Conservation (phyloP, 106 monocot species). For the Acanthochlamys bracteata region DNA sequence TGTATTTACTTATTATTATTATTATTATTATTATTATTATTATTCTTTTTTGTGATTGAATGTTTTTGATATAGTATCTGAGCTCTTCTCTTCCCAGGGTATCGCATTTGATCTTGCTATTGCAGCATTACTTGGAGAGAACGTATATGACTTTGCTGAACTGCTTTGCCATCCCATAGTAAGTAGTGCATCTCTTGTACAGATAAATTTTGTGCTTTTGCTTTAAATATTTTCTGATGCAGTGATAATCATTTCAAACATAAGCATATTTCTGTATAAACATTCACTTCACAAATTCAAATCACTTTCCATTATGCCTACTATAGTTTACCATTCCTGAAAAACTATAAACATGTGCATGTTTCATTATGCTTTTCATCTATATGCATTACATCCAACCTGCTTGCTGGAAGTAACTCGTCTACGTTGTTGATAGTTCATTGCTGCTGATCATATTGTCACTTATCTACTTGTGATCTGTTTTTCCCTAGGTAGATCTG, state of each 20-base stretch:
- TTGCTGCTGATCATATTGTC: too few relatives aligned
- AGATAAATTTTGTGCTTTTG: not conserved
- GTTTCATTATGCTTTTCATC: too few relatives aligned
- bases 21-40: too few relatives aligned
- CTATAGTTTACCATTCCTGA: not conserved
- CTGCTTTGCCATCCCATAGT: constrained; percentile 89
- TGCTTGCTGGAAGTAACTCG: too few relatives aligned
- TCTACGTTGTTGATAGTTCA: too few relatives aligned
- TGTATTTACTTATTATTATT: too few relatives aligned
- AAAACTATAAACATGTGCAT: too few relatives aligned
- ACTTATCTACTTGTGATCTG: too few relatives aligned
- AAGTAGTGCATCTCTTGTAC: constrained; percentile 9
- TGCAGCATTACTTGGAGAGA: constrained; percentile 58
- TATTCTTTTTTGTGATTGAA: too few relatives aligned
- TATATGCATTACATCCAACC: too few relatives aligned
- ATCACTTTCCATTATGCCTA: not conserved
- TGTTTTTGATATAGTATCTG: too few relatives aligned
- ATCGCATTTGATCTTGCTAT: constrained; percentile 68
- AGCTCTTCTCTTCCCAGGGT: constrained; percentile 24
- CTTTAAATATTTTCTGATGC: not conserved
- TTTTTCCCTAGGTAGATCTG: too few relatives aligned
- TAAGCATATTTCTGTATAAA: not conserved
- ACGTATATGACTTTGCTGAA: constrained; percentile 79
- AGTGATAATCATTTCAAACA: not conserved
- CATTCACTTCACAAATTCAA: not conserved